Base-by-base conservation (phyloP, 2,329 filamentous ascomycete genomes). In the Nemania sp. region DNA sequence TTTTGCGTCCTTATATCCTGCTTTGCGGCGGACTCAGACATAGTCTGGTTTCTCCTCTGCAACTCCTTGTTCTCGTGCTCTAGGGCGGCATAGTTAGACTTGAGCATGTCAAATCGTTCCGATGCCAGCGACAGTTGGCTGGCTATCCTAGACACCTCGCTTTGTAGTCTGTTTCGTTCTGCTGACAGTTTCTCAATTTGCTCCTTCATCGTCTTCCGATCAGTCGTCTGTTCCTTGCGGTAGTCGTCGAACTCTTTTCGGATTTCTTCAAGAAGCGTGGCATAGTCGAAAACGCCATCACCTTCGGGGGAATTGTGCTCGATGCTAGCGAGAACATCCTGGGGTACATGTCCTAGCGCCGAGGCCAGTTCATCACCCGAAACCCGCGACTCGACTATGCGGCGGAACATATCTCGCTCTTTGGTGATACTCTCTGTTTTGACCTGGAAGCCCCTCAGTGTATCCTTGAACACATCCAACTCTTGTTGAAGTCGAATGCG, bases 391-490 rank as follows among this genome's bases (percentile, higher is more conserved):
- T 94, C 90, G 32, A 97, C 84, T 80, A 98, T 93, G 54, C 93
- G 92, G 20, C 94, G 88, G 87, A 97, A 98, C 86, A 97, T 97
- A 73, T 99, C 94, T 64, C 95, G 89, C 78, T 99, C 95, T 69
- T 92, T 91, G 73, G 95, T 92, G 74, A 96, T 97, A 74, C 91
- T 96, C 79, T 97, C 91, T 65, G 92, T 90, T 59, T 93, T 91
- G 32, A 90, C 87, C 45, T 90, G 87, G 66, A 97, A 88, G 12
- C 90, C 90, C 67, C 89, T 86, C 54, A 96, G 86, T 73, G 97
- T 92, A 65, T 97, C 94, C 60, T 91, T 87, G 74, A 94, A 74
- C 51, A 90, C 87, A 66, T 89, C 83, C 21, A 96, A 83, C 66
- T 92, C 87, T 54, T 88, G 85, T 64, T 91, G 83, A 34, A 95